Base-by-base conservation (phyloP, 78 protist species). In the Protostelium mycophagum region DNA sequence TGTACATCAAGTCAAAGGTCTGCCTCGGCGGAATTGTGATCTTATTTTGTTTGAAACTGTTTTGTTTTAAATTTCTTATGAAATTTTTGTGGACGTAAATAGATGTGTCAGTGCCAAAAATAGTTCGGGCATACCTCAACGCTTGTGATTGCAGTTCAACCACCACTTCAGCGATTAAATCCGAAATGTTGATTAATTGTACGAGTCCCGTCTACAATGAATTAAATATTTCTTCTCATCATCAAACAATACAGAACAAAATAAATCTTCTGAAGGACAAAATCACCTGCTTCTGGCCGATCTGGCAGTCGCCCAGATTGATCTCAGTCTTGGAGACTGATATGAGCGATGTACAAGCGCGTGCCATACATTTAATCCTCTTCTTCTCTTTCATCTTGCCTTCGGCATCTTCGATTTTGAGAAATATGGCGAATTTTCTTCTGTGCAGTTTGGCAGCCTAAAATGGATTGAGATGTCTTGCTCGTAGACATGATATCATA, bases 11-110 rank as follows among this genome's bases (percentile, higher is more conserved):
- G 39, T 88, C 92, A 39, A 28, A 36, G 28, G 92, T 29, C 91
- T 93, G 94, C 28, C 83, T 63, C 0, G 96, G 94, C 0, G 90
- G 87, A 0, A 95, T 89, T n/a, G 84, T 35, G 31, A 94, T 28
- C 28, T 83, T 73, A 34, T 88, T 90, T 16, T 34, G 28, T 63
- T 87, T 89, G 87, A 90, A 89, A 25, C 90, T 85, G 31, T 85
- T n/a, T n/a, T n/a, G n/a, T n/a, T n/a, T n/a, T n/a, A n/a, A n/a
- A n/a, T n/a, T n/a, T n/a, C n/a, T n/a, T n/a, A n/a, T n/a, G n/a
- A n/a, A n/a, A n/a, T n/a, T n/a, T n/a, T n/a, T n/a, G n/a, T n/a
- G n/a, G n/a, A n/a, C n/a, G n/a, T n/a, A n/a, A n/a, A n/a, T n/a
- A n/a, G n/a, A n/a, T n/a, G n/a, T n/a, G n/a, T n/a, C n/a, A n/a